phyloP scores from a whole-genome alignment of 371 early-diverging fungal genomes.

The Chytridiales sp. region DNA sequence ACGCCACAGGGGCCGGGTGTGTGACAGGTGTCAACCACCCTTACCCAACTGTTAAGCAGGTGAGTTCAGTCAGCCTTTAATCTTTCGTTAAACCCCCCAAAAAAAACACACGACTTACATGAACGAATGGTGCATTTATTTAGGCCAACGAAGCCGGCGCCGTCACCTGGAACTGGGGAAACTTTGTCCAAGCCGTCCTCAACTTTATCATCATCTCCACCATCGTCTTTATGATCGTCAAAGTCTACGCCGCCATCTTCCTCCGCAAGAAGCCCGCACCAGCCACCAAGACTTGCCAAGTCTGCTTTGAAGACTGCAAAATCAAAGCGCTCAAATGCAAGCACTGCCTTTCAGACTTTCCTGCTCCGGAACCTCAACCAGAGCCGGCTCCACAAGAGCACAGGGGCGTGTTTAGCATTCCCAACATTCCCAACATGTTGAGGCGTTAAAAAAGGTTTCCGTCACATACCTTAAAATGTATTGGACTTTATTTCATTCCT shows the following conservation, averaged over 20 bases:
- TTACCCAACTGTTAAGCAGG: conserved; percentile 23
- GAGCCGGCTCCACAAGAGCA: too few relatives aligned
- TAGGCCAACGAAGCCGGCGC: conserved; percentile 22
- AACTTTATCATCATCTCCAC: conserved; percentile 32
- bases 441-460: too few relatives aligned
- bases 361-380: not conserved
- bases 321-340: conserved; percentile 20
- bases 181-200: conserved; percentile 33
- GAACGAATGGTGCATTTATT: not conserved
- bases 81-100: conserved; percentile 12
- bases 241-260: conserved; percentile 30
- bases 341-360: conserved; percentile 16
- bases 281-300: conserved; percentile 11
- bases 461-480: too few relatives aligned
- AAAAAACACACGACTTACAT: conserved; percentile 3
- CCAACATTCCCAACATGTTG: too few relatives aligned
- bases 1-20: conserved; percentile 3
- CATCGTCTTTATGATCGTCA: conserved; percentile 34
- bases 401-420: too few relatives aligned
- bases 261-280: conserved; percentile 14
- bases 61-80: conserved; percentile 30
- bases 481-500: too few relatives aligned
- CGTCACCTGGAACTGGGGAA: conserved; percentile 35
- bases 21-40: conserved; percentile 7
- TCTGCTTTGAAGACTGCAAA: conserved; percentile 18